Base-by-base conservation (phyloP, 2,329 filamentous ascomycete genomes). In the Pseudogymnoascus sp. region DNA sequence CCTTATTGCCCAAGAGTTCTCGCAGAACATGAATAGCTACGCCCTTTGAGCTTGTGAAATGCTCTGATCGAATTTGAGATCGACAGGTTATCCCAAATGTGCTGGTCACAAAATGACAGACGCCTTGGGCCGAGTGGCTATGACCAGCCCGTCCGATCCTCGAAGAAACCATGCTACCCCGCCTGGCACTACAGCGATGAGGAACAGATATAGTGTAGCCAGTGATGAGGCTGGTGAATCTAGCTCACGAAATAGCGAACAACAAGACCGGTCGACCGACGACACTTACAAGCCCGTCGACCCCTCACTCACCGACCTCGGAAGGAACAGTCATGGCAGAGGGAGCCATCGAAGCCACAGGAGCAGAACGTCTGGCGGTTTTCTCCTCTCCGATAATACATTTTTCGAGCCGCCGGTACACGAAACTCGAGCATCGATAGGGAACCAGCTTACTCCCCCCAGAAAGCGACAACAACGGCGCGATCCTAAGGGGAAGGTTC, bases 361-460 rank as follows among this genome's bases (percentile, higher is more conserved):
- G 49, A 71, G 60, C 37, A 70, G 66, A 53, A 64, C 62, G 14
- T 69, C 69, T 62, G 71, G 72, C 3, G 70, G 70, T 9, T 74
- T 74, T 46, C 62, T 74, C 12, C 67, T 74, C 7, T 69, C 68
- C 7, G 66, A 70, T 60, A 34, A 68, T 6, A 63, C 53, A 1
- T 60, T 60, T 40, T 70, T 71, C 40, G 70, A 71, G 34, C 62
- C 63, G 12, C 64, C 66, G 18, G 37, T 38, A 9, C 60, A 64
- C 18, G 56, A 16, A 56, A 34, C 40, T 18, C 65, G 37, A 25
- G 43, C n/a, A 8, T 42, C 62, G 6, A 49, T 28, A 6, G 25
- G 59, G 8, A 38, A 43, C 11, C 18, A 25, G 25, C 63, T 70
- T 42, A 46, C 38, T n/a, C 63, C 38, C 16, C 49, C 64, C 16